phyloP scores from a whole-genome alignment of 2,329 filamentous ascomycete species.

The Domatiomyces catenatus region DNA sequence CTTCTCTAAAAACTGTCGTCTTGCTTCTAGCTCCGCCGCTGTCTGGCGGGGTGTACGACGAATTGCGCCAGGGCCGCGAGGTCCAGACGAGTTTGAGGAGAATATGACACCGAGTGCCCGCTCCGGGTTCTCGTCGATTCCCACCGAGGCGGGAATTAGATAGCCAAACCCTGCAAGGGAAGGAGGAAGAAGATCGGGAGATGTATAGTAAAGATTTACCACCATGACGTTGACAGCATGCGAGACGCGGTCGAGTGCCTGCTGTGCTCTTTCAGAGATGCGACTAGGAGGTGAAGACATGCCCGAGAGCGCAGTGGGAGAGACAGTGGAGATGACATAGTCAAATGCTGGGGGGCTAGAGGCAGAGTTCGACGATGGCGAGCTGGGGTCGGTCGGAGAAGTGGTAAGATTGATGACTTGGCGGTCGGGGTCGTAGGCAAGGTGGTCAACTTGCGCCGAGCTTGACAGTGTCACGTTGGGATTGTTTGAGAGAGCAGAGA shows the following conservation, averaged over 20 bases:
- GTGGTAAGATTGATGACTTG: slow-evolving; percentile 6
- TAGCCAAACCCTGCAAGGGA: slow-evolving; percentile 66
- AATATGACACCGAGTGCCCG: slow-evolving; percentile 82
- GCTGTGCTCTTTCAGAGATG: background rate
- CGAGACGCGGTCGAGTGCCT: background rate
- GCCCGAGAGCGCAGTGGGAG: slow-evolving; percentile 8
- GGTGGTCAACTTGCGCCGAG: slow-evolving; percentile 21
- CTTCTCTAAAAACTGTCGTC: background rate
- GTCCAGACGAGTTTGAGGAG: slow-evolving; percentile 51
- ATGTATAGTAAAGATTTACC: slow-evolving; percentile 72
- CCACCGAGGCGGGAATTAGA: slow-evolving; percentile 63
- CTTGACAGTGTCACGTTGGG: slow-evolving; percentile 46
- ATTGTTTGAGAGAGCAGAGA: slow-evolving; percentile 33
- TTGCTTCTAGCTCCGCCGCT: slow-evolving; percentile 1
- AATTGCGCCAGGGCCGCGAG: slow-evolving; percentile 1
- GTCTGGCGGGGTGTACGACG: background rate
- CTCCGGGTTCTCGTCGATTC: slow-evolving; percentile 61
- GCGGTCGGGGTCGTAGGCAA: slow-evolving; percentile 6
- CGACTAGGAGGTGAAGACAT: background rate
- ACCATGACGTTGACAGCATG: slow-evolving; percentile 66
- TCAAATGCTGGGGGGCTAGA: slow-evolving; percentile 10
- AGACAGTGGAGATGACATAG: slow-evolving; percentile 18
- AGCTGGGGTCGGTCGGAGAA: background rate
- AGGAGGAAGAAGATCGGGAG: slow-evolving; percentile 44
- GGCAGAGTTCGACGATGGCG: background rate